A percentile compares a stretch with the other conserved stretches of the same genome.
Evolutionary conservation across 192 early-diverging fungal species (phyloP).

Genomic region (Podila minutissima): DNA sequence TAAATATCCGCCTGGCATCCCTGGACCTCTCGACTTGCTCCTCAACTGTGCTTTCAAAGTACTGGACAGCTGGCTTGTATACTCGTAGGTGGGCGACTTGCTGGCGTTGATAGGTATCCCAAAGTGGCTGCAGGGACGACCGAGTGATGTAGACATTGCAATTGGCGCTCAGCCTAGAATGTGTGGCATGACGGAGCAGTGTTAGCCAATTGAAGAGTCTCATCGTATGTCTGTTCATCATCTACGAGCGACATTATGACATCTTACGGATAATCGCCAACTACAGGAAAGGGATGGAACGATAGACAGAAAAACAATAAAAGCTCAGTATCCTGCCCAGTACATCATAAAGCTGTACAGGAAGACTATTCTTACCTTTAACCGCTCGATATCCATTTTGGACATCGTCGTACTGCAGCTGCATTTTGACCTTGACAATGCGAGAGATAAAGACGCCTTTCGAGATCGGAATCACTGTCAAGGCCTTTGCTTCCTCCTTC

Average conservation of each 20-base stretch:
- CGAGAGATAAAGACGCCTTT: constrained; percentile 44
- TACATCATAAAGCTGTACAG: not conserved
- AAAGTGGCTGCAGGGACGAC: constrained; percentile 37
- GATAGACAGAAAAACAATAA: not conserved
- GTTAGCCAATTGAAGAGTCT: not conserved
- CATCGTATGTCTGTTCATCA: not conserved
- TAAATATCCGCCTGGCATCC: not conserved
- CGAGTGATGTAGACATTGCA: constrained; percentile 33
- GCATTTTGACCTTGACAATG: constrained; percentile 42
- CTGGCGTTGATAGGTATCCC: constrained; percentile 37
- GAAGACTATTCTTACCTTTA: constrained; percentile 19
- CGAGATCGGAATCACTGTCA: constrained; percentile 39
- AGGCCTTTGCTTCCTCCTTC: constrained; percentile 9
- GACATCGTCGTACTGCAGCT: constrained; percentile 32
- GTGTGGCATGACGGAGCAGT: not conserved
- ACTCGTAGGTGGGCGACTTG: constrained; percentile 33
- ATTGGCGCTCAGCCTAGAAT: constrained; percentile 13
- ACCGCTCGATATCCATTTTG: constrained; percentile 43
- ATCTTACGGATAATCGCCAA: constrained; percentile 21
- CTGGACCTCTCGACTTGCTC: not conserved
- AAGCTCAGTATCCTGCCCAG: not conserved
- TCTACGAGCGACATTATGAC: not conserved
- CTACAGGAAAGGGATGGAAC: not conserved
- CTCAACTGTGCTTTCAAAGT: not conserved
- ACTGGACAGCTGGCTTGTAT: constrained; percentile 1